Evolutionary conservation across 2,329 filamentous ascomycete genomes (phyloP).

Genomic region (Dactylella cylindrospora): DNA sequence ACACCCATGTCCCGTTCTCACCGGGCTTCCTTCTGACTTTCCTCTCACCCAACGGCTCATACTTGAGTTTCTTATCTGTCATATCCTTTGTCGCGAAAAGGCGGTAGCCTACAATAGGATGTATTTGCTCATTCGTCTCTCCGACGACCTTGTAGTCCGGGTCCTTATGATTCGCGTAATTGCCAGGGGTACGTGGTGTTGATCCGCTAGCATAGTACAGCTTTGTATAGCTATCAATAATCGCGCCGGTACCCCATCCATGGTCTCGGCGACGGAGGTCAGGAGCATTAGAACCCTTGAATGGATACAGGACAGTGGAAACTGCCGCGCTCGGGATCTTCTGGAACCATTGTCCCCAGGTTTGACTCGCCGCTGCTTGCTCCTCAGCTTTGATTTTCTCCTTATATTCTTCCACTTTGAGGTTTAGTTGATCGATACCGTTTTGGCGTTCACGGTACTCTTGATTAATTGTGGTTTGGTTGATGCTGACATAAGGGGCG

Average conservation of each 20-base stretch:
- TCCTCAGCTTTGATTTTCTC: conserved; percentile 1
- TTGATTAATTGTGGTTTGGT: not conserved
- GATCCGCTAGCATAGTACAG: conserved; percentile 3
- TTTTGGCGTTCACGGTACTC: conserved; percentile 8
- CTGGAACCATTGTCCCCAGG: not conserved
- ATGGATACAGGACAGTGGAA: conserved; percentile 22
- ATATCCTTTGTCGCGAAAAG: not conserved
- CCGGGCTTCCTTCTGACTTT: no score
- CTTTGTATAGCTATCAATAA: conserved; percentile 3
- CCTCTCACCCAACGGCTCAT: no score
- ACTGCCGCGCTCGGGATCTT: not conserved
- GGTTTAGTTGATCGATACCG: conserved; percentile 1
- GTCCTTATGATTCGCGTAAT: not conserved
- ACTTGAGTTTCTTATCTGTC: not conserved
- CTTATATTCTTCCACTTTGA: not conserved
- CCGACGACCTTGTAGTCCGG: not conserved
- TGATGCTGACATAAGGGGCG: conserved; percentile 28
- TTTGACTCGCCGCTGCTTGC: conserved; percentile 4
- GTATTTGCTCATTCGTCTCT: conserved; percentile 8
- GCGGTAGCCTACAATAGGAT: conserved; percentile 13
- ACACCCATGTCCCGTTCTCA: no score
- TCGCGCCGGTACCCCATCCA: conserved; percentile 1
- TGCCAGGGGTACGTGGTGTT: not conserved
- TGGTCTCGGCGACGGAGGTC: not conserved
- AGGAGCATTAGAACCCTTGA: not conserved